Percentiles rank a stretch among this genome's conserved stretches.
Conservation (phyloP, 768 basidiomycete species). For the Psilocybe azurescens region DNA sequence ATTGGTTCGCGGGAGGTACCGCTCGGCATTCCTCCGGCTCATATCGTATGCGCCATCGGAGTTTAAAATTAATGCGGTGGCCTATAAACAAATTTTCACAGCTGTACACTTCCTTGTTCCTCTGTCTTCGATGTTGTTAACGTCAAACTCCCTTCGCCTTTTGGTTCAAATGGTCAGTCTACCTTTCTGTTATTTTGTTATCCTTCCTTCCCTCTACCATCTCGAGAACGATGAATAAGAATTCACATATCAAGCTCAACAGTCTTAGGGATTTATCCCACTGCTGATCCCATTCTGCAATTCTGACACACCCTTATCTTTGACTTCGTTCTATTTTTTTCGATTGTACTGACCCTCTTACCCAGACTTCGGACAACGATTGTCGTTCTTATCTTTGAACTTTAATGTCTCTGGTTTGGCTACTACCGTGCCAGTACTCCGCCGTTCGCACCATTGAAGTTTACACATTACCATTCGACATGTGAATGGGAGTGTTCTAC, state of each 20-base stretch:
- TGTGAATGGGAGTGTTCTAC: too few species aligned
- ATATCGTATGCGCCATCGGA: conserved; percentile 7
- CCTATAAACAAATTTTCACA: background rate
- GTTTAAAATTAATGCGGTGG: background rate
- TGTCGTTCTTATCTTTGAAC: background rate
- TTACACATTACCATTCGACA: too few species aligned
- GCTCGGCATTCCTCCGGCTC: background rate
- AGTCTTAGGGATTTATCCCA: conserved; percentile 55
- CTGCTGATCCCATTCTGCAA: conserved; percentile 67
- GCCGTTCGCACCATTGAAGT: too few species aligned
- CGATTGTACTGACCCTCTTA: background rate
- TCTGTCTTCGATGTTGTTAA: background rate
- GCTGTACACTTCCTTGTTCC: background rate
- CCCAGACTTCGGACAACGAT: background rate
- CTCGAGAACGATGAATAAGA: conserved; percentile 51
- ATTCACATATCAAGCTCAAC: conserved; percentile 71
- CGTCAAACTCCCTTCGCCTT: background rate
- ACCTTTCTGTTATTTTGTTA: conserved; percentile 3
- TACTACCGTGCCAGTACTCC: too few species aligned
- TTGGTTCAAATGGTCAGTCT: conserved; percentile 4
- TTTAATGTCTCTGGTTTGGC: background rate
- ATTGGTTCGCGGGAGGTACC: background rate
- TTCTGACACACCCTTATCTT: conserved; percentile 42
- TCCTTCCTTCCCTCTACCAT: conserved; percentile 8
- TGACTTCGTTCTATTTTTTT: background rate